Conservation (phyloP, 192 early-diverging fungal species). For the Rhizophlyctis rosea region DNA sequence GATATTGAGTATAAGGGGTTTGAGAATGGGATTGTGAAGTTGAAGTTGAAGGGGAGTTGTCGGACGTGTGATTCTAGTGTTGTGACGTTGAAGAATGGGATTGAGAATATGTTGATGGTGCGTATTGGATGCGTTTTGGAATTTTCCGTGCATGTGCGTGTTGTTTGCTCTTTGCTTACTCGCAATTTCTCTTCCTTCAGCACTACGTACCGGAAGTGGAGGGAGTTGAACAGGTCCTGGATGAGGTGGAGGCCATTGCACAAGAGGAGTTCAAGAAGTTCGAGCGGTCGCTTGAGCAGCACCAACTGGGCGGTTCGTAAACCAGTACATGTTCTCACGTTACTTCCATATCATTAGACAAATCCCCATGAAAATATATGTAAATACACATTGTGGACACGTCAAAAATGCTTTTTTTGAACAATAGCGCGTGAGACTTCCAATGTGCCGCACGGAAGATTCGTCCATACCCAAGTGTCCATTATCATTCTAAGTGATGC, state of each 20-base stretch:
- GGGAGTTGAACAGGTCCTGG: constrained; percentile 78
- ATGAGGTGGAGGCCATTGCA: constrained; percentile 75
- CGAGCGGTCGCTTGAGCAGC: constrained; percentile 47
- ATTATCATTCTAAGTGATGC: no score
- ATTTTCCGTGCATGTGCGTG: neutral
- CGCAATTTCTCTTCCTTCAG: constrained; percentile 16
- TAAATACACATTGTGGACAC: no score
- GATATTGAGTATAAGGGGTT: constrained; percentile 96
- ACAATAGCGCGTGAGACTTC: no score
- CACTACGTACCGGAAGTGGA: constrained; percentile 97
- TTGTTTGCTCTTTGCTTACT: neutral
- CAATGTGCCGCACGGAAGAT: no score
- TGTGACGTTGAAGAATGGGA: constrained; percentile 96
- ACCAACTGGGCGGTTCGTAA: constrained; percentile 19
- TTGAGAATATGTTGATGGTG: constrained; percentile 97
- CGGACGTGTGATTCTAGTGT: constrained; percentile 85
- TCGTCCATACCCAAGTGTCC: no score
- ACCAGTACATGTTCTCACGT: no score
- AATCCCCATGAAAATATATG: no score
- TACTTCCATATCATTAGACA: no score
- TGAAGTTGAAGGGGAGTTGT: constrained; percentile 94
- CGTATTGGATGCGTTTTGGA: neutral
- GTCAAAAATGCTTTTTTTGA: no score
- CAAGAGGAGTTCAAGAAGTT: constrained; percentile 88
- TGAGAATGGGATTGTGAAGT: constrained; percentile 78